phyloP scores from a whole-genome alignment of 768 basidiomycete species.

The Mycena filopes region DNA sequence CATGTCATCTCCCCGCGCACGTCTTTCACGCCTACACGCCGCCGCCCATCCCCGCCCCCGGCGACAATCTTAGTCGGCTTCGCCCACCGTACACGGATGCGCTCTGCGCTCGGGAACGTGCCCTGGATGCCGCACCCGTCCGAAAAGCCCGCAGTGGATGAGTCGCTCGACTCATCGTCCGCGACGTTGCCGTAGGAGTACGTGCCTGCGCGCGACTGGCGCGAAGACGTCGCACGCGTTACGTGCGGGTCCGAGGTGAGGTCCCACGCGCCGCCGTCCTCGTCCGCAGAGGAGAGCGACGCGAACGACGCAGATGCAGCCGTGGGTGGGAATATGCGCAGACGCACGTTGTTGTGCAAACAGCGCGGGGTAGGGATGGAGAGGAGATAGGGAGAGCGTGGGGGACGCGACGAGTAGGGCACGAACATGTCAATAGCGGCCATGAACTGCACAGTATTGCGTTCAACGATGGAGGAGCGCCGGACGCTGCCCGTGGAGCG shows the following conservation, averaged over 20 bases:
- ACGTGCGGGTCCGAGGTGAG: slow-evolving; percentile 82
- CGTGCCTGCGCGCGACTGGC: slow-evolving; percentile 57
- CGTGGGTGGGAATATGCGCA: slow-evolving; percentile 77
- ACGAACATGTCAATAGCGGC: slow-evolving; percentile 83
- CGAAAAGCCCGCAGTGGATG: slow-evolving; percentile 62
- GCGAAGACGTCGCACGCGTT: slow-evolving; percentile 60
- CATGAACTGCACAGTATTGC: slow-evolving; percentile 77
- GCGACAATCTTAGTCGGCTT: slow-evolving; percentile 63
- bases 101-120: slow-evolving; percentile 81
- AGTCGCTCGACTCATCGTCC: slow-evolving; percentile 86
- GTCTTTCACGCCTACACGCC: slow-evolving; percentile 76
- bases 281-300: slow-evolving; percentile 81
- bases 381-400: slow-evolving; percentile 79
- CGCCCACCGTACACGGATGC: slow-evolving; percentile 83
- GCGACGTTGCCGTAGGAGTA: slow-evolving; percentile 77
- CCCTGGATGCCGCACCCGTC: slow-evolving; percentile 79
- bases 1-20: slow-evolving; percentile 76
- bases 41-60: slow-evolving; percentile 59
- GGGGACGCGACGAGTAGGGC: slow-evolving; percentile 74
- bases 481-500: slow-evolving; percentile 50
- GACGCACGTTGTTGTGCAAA: slow-evolving; percentile 77
- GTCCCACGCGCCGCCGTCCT: slow-evolving; percentile 77
- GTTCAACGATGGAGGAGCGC: slow-evolving; percentile 68
- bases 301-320: slow-evolving; percentile 68
- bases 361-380: slow-evolving; percentile 84